Base-by-base conservation (phyloP, 2,329 filamentous ascomycete species). In the Ceratocystis huliohia region DNA sequence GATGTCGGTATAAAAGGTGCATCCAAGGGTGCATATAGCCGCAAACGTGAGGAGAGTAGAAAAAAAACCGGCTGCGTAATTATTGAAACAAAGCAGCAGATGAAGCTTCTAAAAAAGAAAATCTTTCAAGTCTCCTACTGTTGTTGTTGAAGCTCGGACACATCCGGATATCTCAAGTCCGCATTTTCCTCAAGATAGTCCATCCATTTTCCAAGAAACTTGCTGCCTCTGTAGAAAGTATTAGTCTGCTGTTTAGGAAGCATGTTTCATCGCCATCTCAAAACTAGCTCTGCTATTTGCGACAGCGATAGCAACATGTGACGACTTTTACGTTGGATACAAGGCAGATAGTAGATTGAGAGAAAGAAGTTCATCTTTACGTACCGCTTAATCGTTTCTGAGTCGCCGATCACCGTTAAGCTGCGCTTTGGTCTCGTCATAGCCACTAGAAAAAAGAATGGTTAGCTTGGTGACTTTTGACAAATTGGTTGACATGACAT, bases 401-500 rank as follows among this genome's bases (percentile, higher is more conserved):
- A 94, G 75, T 99, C 94, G 57, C 93, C 94, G 72, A 96, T 88
- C 20, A 99, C 83, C 69, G 89, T 94, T 56, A 99, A 80, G 73
- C 94, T 93, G 71, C 94, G 84, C 78, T 89, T 93, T 5, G 94
- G 91, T 70, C 94, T 85, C 69, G 94, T 99, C 92, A 99, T 97
- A 65, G 94, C 93, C 71, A 97, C 92, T 96, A 20, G 25, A 33
- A 86, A 33, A 86, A 88, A 50, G 71, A 15, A 46, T 53, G 28
- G 67, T 66, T 65, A 59, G 63, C 46, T 28, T 22, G 2, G 33
- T 25, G 63, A n/a, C 25, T 20, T 17, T 8, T n/a, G 20, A 15
- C 17, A 20, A 50, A 17, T 33, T 62, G 15, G 5, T 17, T 61
- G 22, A 20, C 56, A 37, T 44, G 28, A 37, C 28, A 33, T 37